Evolutionary conservation across 345 rosid genomes (phyloP).

Genomic region (Stellera chamaejasme): DNA sequence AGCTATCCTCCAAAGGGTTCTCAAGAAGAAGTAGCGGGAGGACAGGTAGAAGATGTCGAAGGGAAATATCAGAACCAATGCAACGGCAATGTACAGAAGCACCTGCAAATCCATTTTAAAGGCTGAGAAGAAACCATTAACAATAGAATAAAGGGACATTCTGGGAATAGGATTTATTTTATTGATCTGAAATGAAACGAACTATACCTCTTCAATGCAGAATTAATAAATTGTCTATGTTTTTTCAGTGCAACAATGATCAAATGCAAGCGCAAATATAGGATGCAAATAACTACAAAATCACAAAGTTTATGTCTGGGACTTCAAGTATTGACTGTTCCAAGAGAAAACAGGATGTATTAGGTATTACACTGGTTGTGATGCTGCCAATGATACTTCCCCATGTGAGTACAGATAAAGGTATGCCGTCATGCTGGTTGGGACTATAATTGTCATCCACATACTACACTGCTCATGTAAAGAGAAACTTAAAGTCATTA

Average conservation of each 20-base stretch:
- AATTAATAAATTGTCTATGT: no score
- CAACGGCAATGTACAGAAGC: constrained; percentile 66
- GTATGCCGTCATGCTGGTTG: constrained; percentile 96
- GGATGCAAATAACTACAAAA: neutral
- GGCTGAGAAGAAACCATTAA: neutral
- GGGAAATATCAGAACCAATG: constrained; percentile 75
- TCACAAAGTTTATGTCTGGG: neutral
- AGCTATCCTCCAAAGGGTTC: constrained; percentile 86
- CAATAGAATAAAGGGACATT: no score
- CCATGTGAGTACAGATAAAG: constrained; percentile 94
- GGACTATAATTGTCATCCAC: constrained; percentile 93
- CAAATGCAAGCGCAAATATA: neutral
- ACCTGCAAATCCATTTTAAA: constrained; percentile 49
- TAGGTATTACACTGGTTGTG: constrained; percentile 88
- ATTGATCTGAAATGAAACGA: no score
- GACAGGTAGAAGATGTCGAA: constrained; percentile 90
- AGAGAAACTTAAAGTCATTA: constrained; percentile 1
- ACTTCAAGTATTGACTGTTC: neutral
- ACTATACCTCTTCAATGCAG: no score
- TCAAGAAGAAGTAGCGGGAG: constrained; percentile 74
- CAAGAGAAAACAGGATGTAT: constrained; percentile 2
- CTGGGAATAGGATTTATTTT: no score
- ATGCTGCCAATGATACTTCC: constrained; percentile 95
- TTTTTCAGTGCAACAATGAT: no score
- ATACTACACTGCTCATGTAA: constrained; percentile 69